Evolutionary conservation across 345 rosid genomes (phyloP), one percentile per base, ranked within the genome.

Genomic region (Hibiscus syriacus): DNA sequence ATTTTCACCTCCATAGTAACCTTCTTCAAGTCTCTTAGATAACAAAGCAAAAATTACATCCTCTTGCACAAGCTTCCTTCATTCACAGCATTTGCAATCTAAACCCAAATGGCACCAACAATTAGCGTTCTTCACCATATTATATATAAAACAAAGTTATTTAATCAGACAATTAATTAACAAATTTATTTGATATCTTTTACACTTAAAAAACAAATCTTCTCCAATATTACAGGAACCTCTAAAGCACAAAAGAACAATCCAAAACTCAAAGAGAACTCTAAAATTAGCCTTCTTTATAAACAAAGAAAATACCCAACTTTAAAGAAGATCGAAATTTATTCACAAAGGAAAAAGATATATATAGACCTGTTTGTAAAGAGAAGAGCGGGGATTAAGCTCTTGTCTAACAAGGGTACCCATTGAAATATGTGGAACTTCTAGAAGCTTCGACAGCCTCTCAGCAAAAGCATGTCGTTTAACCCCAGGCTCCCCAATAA

Each of bases 341-440:
- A 45, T 14, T 64, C 22, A 43, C 11, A 23, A 13, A 23, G 36
- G 16, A 43, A 5, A 25, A 23, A 22, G 13, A 10, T 3, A 54
- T 5, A 22, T 19, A 53, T 13, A 12, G n/a, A 68, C 99, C 96
- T 87, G 82, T 71, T 82, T 80, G 73, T 89, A 82, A 56, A 94
- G 82, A 65, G 89, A 72, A 66, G 97, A 94, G 50, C 64, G 77
- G 75, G 92, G 96, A 77, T 71, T 73, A 13, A 94, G 90, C 86
- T 94, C 90, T 71, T 92, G 96, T 6, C 93, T 85, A 39, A 91
- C 83, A 62, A 94, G 90, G 7, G 92, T 74, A 20, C 88, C 97
- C 96, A 88, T 92, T 68, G 98, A 94, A 78, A 94, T 89, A 80
- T 86, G 96, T 64, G 99, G 97, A 76, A 94, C 90, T 66, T 85